A percentile compares a stretch with the other conserved stretches of the same genome.
These are phyloP conservation scores for Acrocalymma vagum DNA, from an alignment of 2,329 filamentous ascomycete species.

Conservation along the genomic window DNA sequence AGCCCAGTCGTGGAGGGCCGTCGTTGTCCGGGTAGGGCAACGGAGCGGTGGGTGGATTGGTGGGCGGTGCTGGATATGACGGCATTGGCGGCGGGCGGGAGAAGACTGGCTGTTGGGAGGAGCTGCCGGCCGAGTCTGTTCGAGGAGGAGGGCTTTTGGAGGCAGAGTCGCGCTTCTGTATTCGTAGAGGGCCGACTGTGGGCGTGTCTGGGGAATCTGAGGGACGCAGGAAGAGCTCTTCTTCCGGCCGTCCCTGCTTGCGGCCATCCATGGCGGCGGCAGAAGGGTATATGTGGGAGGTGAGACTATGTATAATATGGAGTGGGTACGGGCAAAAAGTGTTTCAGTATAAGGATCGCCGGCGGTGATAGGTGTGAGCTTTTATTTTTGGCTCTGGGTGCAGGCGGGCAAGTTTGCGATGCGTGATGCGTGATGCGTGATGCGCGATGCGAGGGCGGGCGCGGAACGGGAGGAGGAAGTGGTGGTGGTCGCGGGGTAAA, in stretches of 20 bases:
- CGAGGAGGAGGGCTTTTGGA: conserved; percentile 61
- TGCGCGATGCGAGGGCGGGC: conserved; percentile 19
- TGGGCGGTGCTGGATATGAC: conserved; percentile 69
- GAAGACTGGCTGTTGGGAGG: conserved; percentile 41
- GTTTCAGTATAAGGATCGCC: conserved; percentile 25
- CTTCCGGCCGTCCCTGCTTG: conserved; percentile 73
- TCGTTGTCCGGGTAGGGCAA: conserved; percentile 58
- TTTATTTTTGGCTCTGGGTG: conserved; percentile 37
- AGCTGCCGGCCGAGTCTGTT: conserved; percentile 72
- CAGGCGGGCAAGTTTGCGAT: conserved; percentile 23
- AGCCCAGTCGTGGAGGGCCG: conserved; percentile 38
- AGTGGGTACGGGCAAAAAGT: conserved; percentile 9
- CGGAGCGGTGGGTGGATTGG: conserved; percentile 55
- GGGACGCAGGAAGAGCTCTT: conserved; percentile 80
- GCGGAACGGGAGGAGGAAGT: conserved; percentile 10
- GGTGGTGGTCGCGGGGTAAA: conserved; percentile 27
- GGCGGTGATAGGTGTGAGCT: conserved; percentile 28
- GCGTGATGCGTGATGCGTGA: too few relatives aligned
- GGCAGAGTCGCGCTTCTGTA: conserved; percentile 74
- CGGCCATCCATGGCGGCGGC: conserved; percentile 54
- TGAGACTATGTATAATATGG: conserved; percentile 4
- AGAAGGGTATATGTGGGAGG: conserved; percentile 4
- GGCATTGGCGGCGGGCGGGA: conserved; percentile 58
- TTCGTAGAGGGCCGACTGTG: conserved; percentile 83
- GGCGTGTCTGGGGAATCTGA: conserved; percentile 69